phyloP scores from a whole-genome alignment of 768 basidiomycete genomes.

The Leccinellum rugosiceps region DNA sequence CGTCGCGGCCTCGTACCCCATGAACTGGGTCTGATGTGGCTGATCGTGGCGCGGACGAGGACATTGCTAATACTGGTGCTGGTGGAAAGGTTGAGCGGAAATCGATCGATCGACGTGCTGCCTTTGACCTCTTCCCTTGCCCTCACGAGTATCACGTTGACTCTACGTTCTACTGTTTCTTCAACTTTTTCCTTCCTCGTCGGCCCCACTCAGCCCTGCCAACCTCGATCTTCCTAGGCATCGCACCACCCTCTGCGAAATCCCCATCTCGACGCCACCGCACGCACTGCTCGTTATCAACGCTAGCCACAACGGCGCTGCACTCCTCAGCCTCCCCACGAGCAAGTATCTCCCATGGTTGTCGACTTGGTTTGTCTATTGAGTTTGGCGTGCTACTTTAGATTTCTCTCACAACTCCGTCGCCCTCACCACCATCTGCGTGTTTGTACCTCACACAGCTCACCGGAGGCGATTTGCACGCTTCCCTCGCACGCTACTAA shows the following conservation, averaged over 20 bases:
- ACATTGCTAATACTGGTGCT: too few species aligned
- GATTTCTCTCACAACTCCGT: constrained; percentile 63
- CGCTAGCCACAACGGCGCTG: constrained; percentile 78
- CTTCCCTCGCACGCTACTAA: constrained; percentile 66
- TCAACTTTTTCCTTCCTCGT: constrained; percentile 23
- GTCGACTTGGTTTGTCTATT: background rate
- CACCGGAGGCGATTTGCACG: constrained; percentile 68
- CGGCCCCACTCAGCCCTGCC: background rate
- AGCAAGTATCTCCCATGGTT: constrained; percentile 74
- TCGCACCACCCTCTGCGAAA: constrained; percentile 64
- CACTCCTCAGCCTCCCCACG: constrained; percentile 76
- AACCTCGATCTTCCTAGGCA: constrained; percentile 34
- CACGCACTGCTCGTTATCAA: constrained; percentile 79
- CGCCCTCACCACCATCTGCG: constrained; percentile 69
- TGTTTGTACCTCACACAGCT: constrained; percentile 89
- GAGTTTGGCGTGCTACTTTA: constrained; percentile 23
- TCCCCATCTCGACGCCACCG: constrained; percentile 67
- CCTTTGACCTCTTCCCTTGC: too few species aligned
- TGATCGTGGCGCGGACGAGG: too few species aligned
- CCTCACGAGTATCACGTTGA: too few species aligned
- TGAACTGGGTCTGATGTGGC: too few species aligned
- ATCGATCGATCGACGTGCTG: too few species aligned
- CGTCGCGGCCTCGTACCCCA: too few species aligned
- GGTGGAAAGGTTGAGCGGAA: too few species aligned
- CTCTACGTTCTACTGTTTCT: background rate